Base-by-base conservation (phyloP, 495 filamentous ascomycete genomes). In the Gamarada debralockiae region DNA sequence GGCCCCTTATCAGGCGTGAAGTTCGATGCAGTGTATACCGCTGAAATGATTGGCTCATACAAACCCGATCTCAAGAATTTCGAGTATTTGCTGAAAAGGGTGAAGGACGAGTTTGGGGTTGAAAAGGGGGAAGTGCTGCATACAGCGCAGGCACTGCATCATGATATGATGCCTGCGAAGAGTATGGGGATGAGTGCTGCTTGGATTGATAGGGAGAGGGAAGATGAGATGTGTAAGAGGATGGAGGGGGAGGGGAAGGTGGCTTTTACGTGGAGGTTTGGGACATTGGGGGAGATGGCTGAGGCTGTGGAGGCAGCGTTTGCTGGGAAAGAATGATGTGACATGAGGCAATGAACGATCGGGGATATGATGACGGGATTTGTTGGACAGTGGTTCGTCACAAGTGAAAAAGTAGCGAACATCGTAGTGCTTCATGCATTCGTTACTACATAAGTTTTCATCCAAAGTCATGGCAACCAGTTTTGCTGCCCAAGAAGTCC, bases 11-110 rank as follows among this genome's bases (percentile, higher is more conserved):
- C 75, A 36, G 70, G 67, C 34, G 70, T 67, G 0, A 38, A 52
- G 4, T 91, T 92, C 52, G 85, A 89, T 58, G 74, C 77, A 10
- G 70, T 89, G 17, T 81, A 84, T 63, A 90, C 87, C 13, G 89
- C 88, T 4, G 74, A 90, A 70, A 76, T 84, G 34, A 79, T 91
- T 31, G 86, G 89, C 9, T 72, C 68, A 9, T 92, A 92, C 63
- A 92, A 91, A 70, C 89, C 89, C 0, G 70, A 74, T 50, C 59
- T 70, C 31, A 53, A 52, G 24, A 90, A 90, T 57, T 95, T 92
- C 57, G 67, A 73, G 47, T 86, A 85, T 50, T 65, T 90, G 66
- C 69, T 89, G 20, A 45, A 53, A 13, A 70, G 76, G 9, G 73
- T 80, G 15, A 65, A 77, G 61, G 53, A 58, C n/a, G 74, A 79